Evolutionary conservation across 1,139 yeast species (phyloP).

Genomic region (Nakaseomyces nivariensis): DNA sequence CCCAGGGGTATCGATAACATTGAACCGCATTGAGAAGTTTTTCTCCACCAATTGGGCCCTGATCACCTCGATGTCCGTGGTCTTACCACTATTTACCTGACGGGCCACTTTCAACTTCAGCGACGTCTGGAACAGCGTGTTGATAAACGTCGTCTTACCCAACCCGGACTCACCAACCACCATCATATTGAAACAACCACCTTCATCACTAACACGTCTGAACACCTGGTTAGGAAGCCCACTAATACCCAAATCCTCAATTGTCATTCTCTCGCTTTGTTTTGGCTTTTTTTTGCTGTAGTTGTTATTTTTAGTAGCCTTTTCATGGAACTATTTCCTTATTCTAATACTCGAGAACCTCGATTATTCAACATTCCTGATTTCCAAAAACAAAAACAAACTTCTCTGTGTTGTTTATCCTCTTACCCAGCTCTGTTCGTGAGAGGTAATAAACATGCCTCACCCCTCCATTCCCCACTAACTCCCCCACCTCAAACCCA

Average conservation of each 20-base stretch:
- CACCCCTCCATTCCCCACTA: too few relatives aligned
- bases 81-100: constrained; percentile 57
- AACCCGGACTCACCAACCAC: constrained; percentile 93
- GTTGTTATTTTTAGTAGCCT: too few relatives aligned
- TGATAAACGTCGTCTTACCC: constrained; percentile 89
- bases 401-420: too few relatives aligned
- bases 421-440: too few relatives aligned
- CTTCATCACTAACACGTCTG: constrained; percentile 79
- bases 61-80: constrained; percentile 83
- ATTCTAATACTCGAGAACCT: too few relatives aligned
- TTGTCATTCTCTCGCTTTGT: constrained; percentile 8
- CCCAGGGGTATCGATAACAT: constrained; percentile 94
- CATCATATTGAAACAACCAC: constrained; percentile 87
- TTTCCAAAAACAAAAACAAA: too few relatives aligned
- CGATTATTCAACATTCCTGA: too few relatives aligned
- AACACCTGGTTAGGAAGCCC: constrained; percentile 92
- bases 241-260: constrained; percentile 53
- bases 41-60: constrained; percentile 91
- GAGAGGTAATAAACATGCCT: too few relatives aligned
- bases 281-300: not conserved
- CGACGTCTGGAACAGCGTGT: constrained; percentile 73
- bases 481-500: too few relatives aligned
- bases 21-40: constrained; percentile 74
- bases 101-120: constrained; percentile 24
- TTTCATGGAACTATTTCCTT: too few relatives aligned